Percentiles rank a stretch among this genome's conserved stretches.
phyloP scores from a whole-genome alignment of 2,329 filamentous ascomycete genomes.

The Fusarium sp. region DNA sequence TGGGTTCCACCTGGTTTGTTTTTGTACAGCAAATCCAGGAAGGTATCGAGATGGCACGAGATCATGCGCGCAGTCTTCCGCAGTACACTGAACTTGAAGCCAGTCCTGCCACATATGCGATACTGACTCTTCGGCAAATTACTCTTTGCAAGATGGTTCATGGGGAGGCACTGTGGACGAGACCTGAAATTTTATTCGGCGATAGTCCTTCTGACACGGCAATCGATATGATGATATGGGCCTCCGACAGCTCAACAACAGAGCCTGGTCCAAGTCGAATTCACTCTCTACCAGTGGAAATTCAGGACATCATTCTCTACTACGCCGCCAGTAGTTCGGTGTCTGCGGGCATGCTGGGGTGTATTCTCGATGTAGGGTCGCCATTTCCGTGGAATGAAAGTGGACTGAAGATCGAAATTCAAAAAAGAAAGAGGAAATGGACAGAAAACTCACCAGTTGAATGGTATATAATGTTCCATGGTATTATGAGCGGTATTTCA shows the following conservation, averaged over 20 bases:
- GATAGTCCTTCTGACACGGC: slow-evolving; percentile 18
- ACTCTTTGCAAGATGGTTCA: slow-evolving; percentile 24
- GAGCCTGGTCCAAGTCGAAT: slow-evolving; percentile 16
- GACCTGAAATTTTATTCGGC: slow-evolving; percentile 25
- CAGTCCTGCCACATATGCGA: slow-evolving; percentile 8
- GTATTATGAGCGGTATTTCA: not conserved
- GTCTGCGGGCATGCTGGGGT: slow-evolving; percentile 26
- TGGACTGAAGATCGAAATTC: slow-evolving; percentile 21
- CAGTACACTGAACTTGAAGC: not conserved
- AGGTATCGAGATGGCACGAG: slow-evolving; percentile 34
- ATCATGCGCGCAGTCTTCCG: not conserved
- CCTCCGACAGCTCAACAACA: not conserved
- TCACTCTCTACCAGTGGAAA: slow-evolving; percentile 35
- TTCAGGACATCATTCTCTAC: slow-evolving; percentile 36
- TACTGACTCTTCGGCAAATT: slow-evolving; percentile 33
- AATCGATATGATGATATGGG: slow-evolving; percentile 41
- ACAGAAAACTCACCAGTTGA: not conserved
- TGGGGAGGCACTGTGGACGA: slow-evolving; percentile 15
- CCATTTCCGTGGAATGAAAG: slow-evolving; percentile 26
- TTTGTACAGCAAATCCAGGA: slow-evolving; percentile 17
- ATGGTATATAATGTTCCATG: not conserved
- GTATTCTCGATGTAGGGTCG: slow-evolving; percentile 24
- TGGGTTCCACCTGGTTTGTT: slow-evolving; percentile 38
- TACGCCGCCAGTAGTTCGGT: slow-evolving; percentile 15
- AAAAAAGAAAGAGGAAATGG: not conserved